phyloP scores from a whole-genome alignment of 208 protist species.

The Entamoeba invadens region DNA sequence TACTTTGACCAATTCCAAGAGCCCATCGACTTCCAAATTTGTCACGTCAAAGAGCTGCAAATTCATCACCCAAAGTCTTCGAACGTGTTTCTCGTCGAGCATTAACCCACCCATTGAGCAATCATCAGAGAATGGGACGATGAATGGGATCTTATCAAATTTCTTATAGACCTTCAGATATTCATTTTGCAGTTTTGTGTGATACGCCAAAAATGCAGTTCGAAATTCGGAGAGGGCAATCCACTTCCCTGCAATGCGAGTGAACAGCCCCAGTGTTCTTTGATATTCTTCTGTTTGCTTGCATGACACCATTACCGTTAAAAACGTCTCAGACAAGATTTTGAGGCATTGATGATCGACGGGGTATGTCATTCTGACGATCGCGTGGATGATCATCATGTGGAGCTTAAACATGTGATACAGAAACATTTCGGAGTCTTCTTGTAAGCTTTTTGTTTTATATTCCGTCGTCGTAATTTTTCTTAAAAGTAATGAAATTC shows the following conservation, averaged over 20 bases:
- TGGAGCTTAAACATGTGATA: not conserved
- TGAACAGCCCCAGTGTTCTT: not conserved
- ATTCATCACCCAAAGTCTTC: not conserved
- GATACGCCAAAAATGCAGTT: not conserved
- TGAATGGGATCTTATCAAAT: not conserved
- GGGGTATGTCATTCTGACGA: not conserved
- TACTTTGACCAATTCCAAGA: not conserved
- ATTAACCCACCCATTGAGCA: not conserved
- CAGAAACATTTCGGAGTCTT: not conserved
- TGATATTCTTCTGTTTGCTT: not conserved
- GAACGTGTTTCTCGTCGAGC: not conserved
- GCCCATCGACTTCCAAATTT: not conserved
- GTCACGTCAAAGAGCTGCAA: not conserved
- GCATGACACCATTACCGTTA: not conserved
- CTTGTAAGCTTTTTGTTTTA: not conserved
- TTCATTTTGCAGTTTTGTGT: not conserved
- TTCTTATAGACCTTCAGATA: not conserved
- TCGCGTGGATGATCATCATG: not conserved
- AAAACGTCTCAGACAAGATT: not conserved
- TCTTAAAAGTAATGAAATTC: not conserved
- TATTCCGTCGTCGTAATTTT: not conserved
- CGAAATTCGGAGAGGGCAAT: not conserved
- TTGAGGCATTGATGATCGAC: not conserved
- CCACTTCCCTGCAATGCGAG: not conserved
- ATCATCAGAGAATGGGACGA: not conserved